Conservation (phyloP, 257 asterid genomes). For the Anisodus acutangulus region DNA sequence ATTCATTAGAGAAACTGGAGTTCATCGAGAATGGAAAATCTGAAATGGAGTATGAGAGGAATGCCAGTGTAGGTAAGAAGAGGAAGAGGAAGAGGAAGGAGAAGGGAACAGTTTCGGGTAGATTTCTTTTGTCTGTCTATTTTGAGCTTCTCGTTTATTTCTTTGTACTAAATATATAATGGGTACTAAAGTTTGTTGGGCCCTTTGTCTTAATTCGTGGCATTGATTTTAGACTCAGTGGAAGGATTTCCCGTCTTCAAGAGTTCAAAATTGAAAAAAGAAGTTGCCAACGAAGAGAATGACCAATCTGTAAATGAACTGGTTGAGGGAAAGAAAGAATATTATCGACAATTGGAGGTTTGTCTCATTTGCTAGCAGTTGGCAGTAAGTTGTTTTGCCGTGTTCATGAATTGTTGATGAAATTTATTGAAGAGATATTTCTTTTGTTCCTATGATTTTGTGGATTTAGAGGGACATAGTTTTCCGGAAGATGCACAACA, state of each 20-base stretch:
- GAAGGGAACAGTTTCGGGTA: slow-evolving; percentile 55
- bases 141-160: not conserved
- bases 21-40: slow-evolving; percentile 44
- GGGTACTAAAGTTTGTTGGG: not conserved
- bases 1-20: slow-evolving; percentile 39
- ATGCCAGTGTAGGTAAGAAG: slow-evolving; percentile 53
- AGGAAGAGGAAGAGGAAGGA: slow-evolving; percentile 88
- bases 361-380: slow-evolving; percentile 22
- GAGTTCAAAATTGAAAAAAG: slow-evolving; percentile 58
- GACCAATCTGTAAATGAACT: slow-evolving; percentile 47
- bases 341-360: slow-evolving; percentile 82
- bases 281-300: slow-evolving; percentile 44
- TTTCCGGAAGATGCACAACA: slow-evolving; percentile 74
- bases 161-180: not conserved
- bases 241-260: slow-evolving; percentile 72
- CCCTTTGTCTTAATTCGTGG: not conserved
- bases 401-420: not conserved
- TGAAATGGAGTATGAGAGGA: slow-evolving; percentile 37
- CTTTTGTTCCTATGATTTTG: not conserved
- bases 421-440: not conserved
- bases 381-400: not conserved
- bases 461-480: slow-evolving; percentile 66
- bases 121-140: not conserved
- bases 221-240: slow-evolving; percentile 50
- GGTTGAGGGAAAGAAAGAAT: slow-evolving; percentile 68